A percentile compares a stretch with the other conserved stretches of the same genome.
Conservation (phyloP, 2,329 filamentous ascomycete genomes). For the Hypoxylon sp. region DNA sequence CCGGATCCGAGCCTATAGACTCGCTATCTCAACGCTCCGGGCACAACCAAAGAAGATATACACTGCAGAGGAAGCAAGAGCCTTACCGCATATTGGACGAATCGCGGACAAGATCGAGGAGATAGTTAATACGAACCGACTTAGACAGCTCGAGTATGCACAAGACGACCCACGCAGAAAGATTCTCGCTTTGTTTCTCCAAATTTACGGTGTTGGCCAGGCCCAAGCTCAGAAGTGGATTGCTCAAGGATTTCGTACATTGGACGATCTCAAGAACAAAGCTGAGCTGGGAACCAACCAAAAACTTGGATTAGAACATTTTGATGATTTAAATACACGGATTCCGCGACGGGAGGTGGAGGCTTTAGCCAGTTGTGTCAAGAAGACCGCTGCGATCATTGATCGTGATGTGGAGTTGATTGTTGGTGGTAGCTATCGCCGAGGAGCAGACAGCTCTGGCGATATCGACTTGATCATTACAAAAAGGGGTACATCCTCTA, state of each 20-base stretch:
- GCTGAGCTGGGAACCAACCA: slow-evolving; percentile 79
- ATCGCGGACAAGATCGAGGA: slow-evolving; percentile 91
- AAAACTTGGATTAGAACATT: slow-evolving; percentile 81
- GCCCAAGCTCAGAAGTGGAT: slow-evolving; percentile 82
- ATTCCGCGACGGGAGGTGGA: slow-evolving; percentile 85
- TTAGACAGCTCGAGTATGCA: slow-evolving; percentile 80
- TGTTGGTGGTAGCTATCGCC: slow-evolving; percentile 86
- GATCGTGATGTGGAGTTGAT: slow-evolving; percentile 78
- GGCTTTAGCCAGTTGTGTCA: slow-evolving; percentile 76
- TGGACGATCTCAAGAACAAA: slow-evolving; percentile 76
- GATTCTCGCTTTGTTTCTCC: slow-evolving; percentile 77
- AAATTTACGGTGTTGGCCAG: slow-evolving; percentile 84
- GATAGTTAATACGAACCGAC: slow-evolving; percentile 80
- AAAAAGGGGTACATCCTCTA: slow-evolving; percentile 68
- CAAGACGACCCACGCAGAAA: slow-evolving; percentile 76
- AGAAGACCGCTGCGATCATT: slow-evolving; percentile 68
- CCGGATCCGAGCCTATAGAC: slow-evolving; percentile 82
- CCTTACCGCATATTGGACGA: slow-evolving; percentile 77
- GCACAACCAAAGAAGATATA: slow-evolving; percentile 74
- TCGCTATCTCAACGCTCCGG: slow-evolving; percentile 79
- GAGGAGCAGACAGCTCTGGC: slow-evolving; percentile 79
- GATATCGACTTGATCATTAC: slow-evolving; percentile 92
- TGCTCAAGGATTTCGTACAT: slow-evolving; percentile 78
- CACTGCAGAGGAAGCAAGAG: slow-evolving; percentile 77
- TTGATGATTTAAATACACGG: slow-evolving; percentile 81